Base-by-base conservation (phyloP, 2,329 filamentous ascomycete genomes). In the Fusarium albosuccineum region DNA sequence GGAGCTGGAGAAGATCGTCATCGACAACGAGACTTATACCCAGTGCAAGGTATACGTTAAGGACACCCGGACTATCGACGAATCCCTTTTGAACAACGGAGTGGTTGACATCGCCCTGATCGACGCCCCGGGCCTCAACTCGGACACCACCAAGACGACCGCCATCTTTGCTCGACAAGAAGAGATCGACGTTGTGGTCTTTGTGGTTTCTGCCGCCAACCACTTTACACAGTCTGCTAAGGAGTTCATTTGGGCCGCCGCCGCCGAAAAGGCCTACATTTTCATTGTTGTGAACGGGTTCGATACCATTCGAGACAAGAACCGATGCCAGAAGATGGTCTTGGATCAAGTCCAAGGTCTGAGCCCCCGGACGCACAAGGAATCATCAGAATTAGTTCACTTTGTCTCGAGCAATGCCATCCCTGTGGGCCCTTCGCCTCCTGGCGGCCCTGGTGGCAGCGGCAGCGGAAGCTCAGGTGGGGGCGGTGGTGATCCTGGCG, bases 211-310 rank as follows among this genome's bases (percentile, higher is more conserved):
- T 10, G 96, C 96, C 3, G 94, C 95, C 27, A 99, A 99, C 70
- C 96, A 99, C 79, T 98, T 99, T 76, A 99, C 96, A 0, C 89
- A 97, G 56, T 97, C 96, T 1, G 94, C 96, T n/a, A 97, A 92
- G 79, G 96, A 99, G 73, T 99, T 99, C 75, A 97, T 99, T 65
- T 92, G 92, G 84, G 95, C 95, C 51, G 96, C 96, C 2, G 96
- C 96, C 1, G 89, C 95, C 40, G 96, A 99, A 76, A 99, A 99
- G 80, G 95, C 96, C 0, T 99, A 99, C 76, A 94, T 99, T 66
- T 99, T 99, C 78, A 97, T 99, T 79, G 96, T 99, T 13, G 96
- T 99, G 70, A 99, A 99, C 76, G 94, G 95, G 16, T 99, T 94
- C 74, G 96, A 99, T 79, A 91, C 92, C 64, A 98, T 99, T 73